These are phyloP conservation scores for Alloteropsis angusta DNA, from an alignment of 202 grass and related monocot species.

Conservation along the genomic window DNA sequence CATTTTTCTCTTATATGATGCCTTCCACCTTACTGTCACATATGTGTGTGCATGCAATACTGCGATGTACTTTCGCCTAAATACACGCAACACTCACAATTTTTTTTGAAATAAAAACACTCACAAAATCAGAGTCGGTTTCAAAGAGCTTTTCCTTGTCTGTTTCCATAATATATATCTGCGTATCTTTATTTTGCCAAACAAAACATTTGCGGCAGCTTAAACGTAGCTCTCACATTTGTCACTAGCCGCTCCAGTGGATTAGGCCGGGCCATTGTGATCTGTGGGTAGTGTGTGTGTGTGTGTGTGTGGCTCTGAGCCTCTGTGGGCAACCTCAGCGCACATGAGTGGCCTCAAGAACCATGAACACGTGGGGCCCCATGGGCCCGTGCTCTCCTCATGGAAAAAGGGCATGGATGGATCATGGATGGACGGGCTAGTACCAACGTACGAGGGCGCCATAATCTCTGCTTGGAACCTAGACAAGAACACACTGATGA, in stretches of 20 bases:
- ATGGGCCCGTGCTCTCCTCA: background rate
- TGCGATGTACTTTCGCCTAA: background rate
- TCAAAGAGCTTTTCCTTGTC: background rate
- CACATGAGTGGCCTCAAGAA: constrained; percentile 27
- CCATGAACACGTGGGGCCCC: background rate
- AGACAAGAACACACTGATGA: background rate
- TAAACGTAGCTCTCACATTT: constrained; percentile 6
- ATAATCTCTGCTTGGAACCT: background rate
- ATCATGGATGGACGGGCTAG: background rate
- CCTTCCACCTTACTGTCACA: background rate
- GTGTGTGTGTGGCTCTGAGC: background rate
- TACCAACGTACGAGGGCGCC: background rate
- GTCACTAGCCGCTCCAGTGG: background rate
- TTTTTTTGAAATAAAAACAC: too few species aligned
- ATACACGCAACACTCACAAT: background rate
- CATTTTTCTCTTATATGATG: background rate
- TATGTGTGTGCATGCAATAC: background rate
- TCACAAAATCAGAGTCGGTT: background rate
- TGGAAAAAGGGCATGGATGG: background rate
- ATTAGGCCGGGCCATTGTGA: background rate
- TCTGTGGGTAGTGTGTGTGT: background rate
- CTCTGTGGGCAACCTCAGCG: constrained; percentile 6
- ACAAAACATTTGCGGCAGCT: background rate
- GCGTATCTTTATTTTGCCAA: background rate
- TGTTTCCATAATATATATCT: background rate